These are phyloP conservation scores for Daldinia loculata DNA, from an alignment of 495 filamentous ascomycete genomes.

Conservation along the genomic window DNA sequence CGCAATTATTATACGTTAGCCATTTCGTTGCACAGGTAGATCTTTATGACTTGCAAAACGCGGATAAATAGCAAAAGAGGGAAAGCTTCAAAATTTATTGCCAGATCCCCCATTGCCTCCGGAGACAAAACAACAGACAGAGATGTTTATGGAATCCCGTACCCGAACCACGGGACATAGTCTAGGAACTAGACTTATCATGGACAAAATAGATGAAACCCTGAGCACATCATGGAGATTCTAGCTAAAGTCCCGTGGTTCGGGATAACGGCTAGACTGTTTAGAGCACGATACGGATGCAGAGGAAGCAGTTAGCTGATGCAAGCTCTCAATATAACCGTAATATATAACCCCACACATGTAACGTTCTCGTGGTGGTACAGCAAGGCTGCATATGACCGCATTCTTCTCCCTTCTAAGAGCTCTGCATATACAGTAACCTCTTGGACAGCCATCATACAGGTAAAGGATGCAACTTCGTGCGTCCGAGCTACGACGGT, in stretches of 20 bases:
- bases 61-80: slow-evolving; percentile 37
- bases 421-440: slow-evolving; percentile 5
- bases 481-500: slow-evolving; percentile 35
- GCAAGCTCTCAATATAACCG: slow-evolving; percentile 34
- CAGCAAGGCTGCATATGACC: slow-evolving; percentile 36
- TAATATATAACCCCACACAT: slow-evolving; percentile 42
- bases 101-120: background rate
- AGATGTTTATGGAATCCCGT: background rate
- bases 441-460: background rate
- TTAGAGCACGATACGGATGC: slow-evolving; percentile 2
- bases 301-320: slow-evolving; percentile 6
- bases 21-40: slow-evolving; percentile 16
- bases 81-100: slow-evolving; percentile 4
- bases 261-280: slow-evolving; percentile 13
- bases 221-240: background rate
- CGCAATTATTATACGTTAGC: slow-evolving; percentile 26
- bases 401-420: slow-evolving; percentile 14
- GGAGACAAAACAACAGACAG: slow-evolving; percentile 6
- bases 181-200: background rate
- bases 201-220: slow-evolving; percentile 1
- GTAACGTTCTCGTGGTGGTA: slow-evolving; percentile 37
- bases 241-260: slow-evolving; percentile 3
- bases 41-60: slow-evolving; percentile 16
- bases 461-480: slow-evolving; percentile 15
- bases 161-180: background rate